Conservation (phyloP, 495 filamentous ascomycete genomes). For the Pyrenopolyporus hunteri region DNA sequence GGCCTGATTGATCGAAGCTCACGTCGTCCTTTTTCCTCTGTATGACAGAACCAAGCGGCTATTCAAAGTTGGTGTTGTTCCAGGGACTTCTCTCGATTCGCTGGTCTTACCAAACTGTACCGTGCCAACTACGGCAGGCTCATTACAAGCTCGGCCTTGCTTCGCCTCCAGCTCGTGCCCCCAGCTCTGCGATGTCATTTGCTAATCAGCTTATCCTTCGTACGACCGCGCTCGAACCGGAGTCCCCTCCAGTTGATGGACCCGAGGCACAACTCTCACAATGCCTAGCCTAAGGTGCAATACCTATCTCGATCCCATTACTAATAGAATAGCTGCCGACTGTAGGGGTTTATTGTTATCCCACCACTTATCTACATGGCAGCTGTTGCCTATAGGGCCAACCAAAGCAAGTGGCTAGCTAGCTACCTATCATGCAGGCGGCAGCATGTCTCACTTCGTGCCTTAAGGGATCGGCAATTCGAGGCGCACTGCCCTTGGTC, state of each 20-base stretch:
- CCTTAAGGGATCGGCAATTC: constrained; percentile 31
- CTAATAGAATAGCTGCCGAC: constrained; percentile 4
- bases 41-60: constrained; percentile 25
- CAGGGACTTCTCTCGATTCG: constrained; percentile 4
- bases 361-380: constrained; percentile 8
- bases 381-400: neutral
- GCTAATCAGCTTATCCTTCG: neutral
- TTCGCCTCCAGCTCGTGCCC: constrained; percentile 31
- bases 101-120: constrained; percentile 9
- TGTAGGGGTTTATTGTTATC: constrained; percentile 3
- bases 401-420: neutral
- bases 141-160: constrained; percentile 16
- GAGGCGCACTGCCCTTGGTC: constrained; percentile 23
- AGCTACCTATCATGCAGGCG: constrained; percentile 21
- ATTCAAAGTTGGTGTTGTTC: constrained; percentile 11
- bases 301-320: neutral
- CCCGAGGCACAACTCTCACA: constrained; percentile 7
- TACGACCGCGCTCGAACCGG: too few relatives aligned
- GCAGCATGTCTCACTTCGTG: constrained; percentile 16
- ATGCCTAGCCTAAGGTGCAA: neutral
- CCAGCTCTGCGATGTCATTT: constrained; percentile 22
- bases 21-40: neutral
- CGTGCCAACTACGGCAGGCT: too few relatives aligned
- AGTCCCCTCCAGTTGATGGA: constrained; percentile 17
- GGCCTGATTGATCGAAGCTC: constrained; percentile 11